Base-by-base conservation (phyloP, 2,329 filamentous ascomycete species). In the Calonectria multiphialidica region DNA sequence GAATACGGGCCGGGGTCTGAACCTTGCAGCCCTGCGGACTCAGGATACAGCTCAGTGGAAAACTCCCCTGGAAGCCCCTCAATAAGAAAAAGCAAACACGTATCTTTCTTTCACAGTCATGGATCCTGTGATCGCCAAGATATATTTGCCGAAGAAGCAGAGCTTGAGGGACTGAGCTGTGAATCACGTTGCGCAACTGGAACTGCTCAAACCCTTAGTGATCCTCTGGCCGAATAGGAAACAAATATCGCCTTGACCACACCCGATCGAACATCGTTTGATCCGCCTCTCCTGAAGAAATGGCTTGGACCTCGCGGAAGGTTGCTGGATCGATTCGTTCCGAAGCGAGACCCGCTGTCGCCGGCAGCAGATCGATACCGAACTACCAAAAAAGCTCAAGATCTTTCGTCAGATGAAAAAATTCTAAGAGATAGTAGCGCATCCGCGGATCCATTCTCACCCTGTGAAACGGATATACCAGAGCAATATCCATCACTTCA, bases 251-350 rank as follows among this genome's bases (percentile, higher is more conserved):
- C 57, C 44, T 67, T 67, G 7, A 33, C 18, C 21, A 44, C 55
- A 44, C 47, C 28, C 28, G 5, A 28, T 28, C 9, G 21, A 49
- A 35, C 5, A 2, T 28, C 33, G 15, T 40, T 21, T 8, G 25
- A 66, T 16, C 10, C 37, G 40, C 66, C 63, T 7, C 55, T 73
- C 28, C 55, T 61, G 45, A 64, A 68, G 30, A 74, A 50, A 57
- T 68, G 65, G 10, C 28, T 71, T 37, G 49, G 74, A 21, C 13
- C 53, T 37, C 72, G 74, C 21, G 64, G 69, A 13, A 79, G 77
- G 10, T 71, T 72, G 6, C 81, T 85, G 3, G 88, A 91, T 74
- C 87, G 89, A 57, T 91, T 90, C 74, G 83, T 91, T 5, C 87
- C 89, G 15, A 80, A 80, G 10, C 83, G 88, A 71, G 81, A 86